Conservation (phyloP, 108 stramenopile species). For the Cyclostephanos tholiformis region DNA sequence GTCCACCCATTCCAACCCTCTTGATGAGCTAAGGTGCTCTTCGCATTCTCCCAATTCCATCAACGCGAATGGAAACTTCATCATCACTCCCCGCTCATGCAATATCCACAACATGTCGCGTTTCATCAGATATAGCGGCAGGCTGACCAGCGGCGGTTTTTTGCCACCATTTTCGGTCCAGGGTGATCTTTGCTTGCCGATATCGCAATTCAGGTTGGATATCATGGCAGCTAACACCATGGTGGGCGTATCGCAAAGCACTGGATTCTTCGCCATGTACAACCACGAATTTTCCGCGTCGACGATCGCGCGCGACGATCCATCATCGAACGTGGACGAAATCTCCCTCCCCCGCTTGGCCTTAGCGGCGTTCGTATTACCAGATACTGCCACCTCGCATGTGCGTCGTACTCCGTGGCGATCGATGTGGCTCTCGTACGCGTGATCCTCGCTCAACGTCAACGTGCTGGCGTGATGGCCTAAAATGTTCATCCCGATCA, state of each 20-base stretch:
- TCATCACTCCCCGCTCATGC: slow-evolving; percentile 48
- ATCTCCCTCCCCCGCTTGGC: slow-evolving; percentile 60
- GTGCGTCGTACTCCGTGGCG: slow-evolving; percentile 30
- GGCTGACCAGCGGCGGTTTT: slow-evolving; percentile 43
- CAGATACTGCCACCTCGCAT: slow-evolving; percentile 72
- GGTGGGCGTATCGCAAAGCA: slow-evolving; percentile 44
- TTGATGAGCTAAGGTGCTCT: slow-evolving; percentile 48
- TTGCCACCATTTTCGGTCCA: background rate
- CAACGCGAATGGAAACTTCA: slow-evolving; percentile 57
- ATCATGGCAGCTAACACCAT: slow-evolving; percentile 61
- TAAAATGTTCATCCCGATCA: slow-evolving; percentile 53
- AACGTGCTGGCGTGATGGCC: slow-evolving; percentile 35
- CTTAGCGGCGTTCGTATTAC: slow-evolving; percentile 51
- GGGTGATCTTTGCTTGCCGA: slow-evolving; percentile 30
- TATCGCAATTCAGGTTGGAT: slow-evolving; percentile 66
- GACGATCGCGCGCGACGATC: slow-evolving; percentile 17
- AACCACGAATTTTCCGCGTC: slow-evolving; percentile 64
- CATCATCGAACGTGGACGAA: slow-evolving; percentile 44
- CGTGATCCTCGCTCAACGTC: slow-evolving; percentile 69
- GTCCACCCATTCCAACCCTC: slow-evolving; percentile 53
- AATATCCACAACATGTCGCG: slow-evolving; percentile 66
- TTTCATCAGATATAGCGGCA: slow-evolving; percentile 53
- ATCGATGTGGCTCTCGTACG: slow-evolving; percentile 56
- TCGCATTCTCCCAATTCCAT: slow-evolving; percentile 73
- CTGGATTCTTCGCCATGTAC: slow-evolving; percentile 64